Evolutionary conservation across 169 alveolate genomes (phyloP).

Genomic region (Plasmodium adleri): DNA sequence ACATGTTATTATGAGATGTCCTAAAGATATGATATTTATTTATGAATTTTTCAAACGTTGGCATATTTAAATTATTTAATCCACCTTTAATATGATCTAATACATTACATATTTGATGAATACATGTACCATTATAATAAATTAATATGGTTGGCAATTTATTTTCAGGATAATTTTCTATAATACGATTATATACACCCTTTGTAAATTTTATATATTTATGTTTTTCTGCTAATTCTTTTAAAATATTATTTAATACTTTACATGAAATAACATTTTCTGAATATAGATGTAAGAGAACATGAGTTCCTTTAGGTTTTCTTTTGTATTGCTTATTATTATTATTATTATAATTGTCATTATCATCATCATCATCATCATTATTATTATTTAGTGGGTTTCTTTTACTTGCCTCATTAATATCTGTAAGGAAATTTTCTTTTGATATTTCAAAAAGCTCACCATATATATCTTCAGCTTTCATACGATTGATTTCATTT

Average conservation of each 20-base stretch:
- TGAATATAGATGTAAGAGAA: constrained; percentile 81
- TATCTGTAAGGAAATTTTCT: constrained; percentile 75
- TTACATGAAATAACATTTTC: constrained; percentile 80
- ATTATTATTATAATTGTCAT: not conserved
- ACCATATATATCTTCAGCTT: constrained; percentile 73
- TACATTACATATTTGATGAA: constrained; percentile 79
- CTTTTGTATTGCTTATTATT: constrained; percentile 1
- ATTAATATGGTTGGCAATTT: constrained; percentile 83
- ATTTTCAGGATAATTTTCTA: constrained; percentile 85
- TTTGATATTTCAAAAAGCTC: constrained; percentile 77
- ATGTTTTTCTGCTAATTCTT: constrained; percentile 75
- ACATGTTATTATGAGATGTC: not conserved
- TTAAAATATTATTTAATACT: constrained; percentile 68
- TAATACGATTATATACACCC: constrained; percentile 78
- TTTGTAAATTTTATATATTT: constrained; percentile 84
- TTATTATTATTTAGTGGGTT: constrained; percentile 43
- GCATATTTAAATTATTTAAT: constrained; percentile 30
- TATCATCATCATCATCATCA: constrained; percentile 3
- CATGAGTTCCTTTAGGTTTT: constrained; percentile 76
- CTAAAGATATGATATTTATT: constrained; percentile 34
- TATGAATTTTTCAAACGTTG: constrained; percentile 31
- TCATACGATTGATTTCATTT: constrained; percentile 62
- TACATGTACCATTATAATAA: constrained; percentile 83
- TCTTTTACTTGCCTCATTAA: constrained; percentile 78
- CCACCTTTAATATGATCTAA: constrained; percentile 39